Percentiles rank a stretch among this genome's conserved stretches.
phyloP scores from a whole-genome alignment of 1,284 basidiomycete genomes.

The Chiua sp. region DNA sequence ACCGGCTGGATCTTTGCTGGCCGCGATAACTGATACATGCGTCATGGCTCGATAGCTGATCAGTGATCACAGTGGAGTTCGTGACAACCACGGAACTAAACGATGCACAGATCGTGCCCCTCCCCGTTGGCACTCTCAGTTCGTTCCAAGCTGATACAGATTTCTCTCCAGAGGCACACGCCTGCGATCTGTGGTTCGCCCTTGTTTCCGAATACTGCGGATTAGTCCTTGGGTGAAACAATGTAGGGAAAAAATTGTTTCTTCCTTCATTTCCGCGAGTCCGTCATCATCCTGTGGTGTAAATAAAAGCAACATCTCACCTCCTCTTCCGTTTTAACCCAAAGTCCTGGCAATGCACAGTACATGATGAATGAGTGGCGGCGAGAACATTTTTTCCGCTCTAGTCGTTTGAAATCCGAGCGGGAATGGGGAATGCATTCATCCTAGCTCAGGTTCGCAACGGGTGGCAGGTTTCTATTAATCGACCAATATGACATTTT shows the following conservation, averaged over 20 bases:
- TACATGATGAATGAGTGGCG: constrained; percentile 26
- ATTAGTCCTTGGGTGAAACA: constrained; percentile 20
- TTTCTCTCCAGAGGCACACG: background rate
- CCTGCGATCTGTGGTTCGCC: constrained; percentile 16
- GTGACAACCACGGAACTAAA: constrained; percentile 14
- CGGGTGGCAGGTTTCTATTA: constrained; percentile 24
- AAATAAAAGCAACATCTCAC: constrained; percentile 29
- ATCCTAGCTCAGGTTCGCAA: constrained; percentile 5
- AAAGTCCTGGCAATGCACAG: constrained; percentile 4
- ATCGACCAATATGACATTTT: constrained; percentile 7
- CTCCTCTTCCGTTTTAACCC: constrained; percentile 13
- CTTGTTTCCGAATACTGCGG: constrained; percentile 15
- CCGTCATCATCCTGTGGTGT: constrained; percentile 13
- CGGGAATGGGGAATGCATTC: constrained; percentile 3
- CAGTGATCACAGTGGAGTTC: constrained; percentile 25
- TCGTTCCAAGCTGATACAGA: background rate
- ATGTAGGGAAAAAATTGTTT: constrained; percentile 29
- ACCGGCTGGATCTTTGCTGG: constrained; percentile 26
- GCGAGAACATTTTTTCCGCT: constrained; percentile 26
- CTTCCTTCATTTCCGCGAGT: constrained; percentile 33
- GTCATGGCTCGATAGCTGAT: constrained; percentile 5
- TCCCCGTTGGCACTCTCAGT: background rate
- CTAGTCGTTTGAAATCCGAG: constrained; percentile 19
- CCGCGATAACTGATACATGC: constrained; percentile 27
- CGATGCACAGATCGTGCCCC: constrained; percentile 11